Evolutionary conservation across 768 basidiomycete genomes (phyloP), one percentile per base, ranked within the genome.

Genomic region (Suillus fuscotomentosus): DNA sequence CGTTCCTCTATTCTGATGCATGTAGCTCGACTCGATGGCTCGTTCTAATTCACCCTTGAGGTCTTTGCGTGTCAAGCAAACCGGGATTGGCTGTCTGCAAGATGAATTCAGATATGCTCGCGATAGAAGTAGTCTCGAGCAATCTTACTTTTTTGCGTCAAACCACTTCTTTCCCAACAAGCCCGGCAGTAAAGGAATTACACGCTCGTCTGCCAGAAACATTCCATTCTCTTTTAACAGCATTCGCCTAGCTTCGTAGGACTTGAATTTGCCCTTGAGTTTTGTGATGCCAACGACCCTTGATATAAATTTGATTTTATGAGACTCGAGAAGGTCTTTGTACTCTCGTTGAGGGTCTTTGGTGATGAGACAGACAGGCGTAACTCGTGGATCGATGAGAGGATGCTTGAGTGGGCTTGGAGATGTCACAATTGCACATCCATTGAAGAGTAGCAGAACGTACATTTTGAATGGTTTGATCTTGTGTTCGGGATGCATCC

Each of bases 301-400:
- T 34, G 87, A 89, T 72, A 99, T 90, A 69, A 98, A 99, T 70
- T 90, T 91, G 81, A 99, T 88, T 59, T 87, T 83, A 53, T 92
- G 81, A 57, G 79, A 77, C 55, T 88, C 88, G 9, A 99, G 81
- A 13, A 97, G 88, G 73, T 97, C 94, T 76, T 99, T 99, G 83
- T 98, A 99, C 73, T 94, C 84, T 53, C 97, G 82, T 70, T 99
- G 97, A 2, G 97, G 97, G 75, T 97, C 94, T 78, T 98, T 99
- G 60, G 91, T 91, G 76, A 99, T 90, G 60, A 99, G 82, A 76
- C 96, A 98, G 60, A 99, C 83, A 11, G 90, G 77, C 7, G 87
- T 87, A 15, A 84, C 87, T 60, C 91, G 87, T 14, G 91, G 97
- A 81, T 93, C 95, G 71, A 93, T 86, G 66, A 94, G 77, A 39